Base-by-base conservation (phyloP, 208 protist species). In the Ichthyophonus hoferi region DNA sequence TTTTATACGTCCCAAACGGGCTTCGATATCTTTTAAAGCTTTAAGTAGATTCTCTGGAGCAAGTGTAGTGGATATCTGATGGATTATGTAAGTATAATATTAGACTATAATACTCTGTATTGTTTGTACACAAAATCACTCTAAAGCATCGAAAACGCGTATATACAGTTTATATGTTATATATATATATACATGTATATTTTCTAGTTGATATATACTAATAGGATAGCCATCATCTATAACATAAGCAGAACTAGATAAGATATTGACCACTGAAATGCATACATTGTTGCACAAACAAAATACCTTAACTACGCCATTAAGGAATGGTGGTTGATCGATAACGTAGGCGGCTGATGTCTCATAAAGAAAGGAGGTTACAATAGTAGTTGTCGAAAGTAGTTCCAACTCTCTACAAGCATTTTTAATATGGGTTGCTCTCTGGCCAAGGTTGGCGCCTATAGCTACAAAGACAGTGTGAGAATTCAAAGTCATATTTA, bases 301-400 rank as follows among this genome's bases (percentile, higher is more conserved):
- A 81, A 2, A 38, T 40, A 89, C 42, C 37, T 79, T 38, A 35
- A 78, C 79, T 1, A 82, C 87, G 7, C 40, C 67, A 77, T 91
- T 91, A 1, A 90, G 79, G 86, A 91, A 91, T 12, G 86, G 17
- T 14, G 90, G 90, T 86, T 91, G 90, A 24, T 89, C 86, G 1
- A 33, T 82, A 34, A 90, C 81, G 42, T 91, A 91, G 0, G 78
- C 90, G 12, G 90, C 37, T 14, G 90, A 1, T 14, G 79, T 88
- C 41, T 83, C 84, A 41, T 90, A 90, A 14, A 91, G 43, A 35
- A 87, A 90, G 1, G 81, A 76, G 12, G 87, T 88, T 39, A 40
- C 40, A 17, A 78, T 78, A 24, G 40, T 35, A 31, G 42, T 40
- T 40, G 2, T n/a, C 76, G 31, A 37, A 35, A 78, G 42, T 3